Conservation (phyloP, 1,139 yeast genomes). For the Petasospora fabianii region DNA sequence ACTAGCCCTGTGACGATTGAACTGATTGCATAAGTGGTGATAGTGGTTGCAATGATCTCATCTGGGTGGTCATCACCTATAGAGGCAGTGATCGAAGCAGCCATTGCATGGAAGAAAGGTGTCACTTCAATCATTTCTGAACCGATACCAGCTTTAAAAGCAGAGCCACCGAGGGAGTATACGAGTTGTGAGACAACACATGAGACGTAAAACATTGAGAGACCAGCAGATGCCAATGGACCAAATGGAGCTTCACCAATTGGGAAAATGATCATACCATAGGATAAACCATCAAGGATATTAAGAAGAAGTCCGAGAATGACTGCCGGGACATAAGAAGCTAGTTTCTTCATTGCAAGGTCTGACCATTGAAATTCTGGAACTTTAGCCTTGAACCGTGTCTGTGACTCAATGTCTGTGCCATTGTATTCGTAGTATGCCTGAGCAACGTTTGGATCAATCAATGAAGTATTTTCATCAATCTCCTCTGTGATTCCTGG, state of each 20-base stretch:
- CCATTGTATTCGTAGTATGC: slow-evolving; percentile 13
- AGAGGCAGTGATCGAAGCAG: slow-evolving; percentile 58
- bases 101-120: slow-evolving; percentile 96
- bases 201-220: slow-evolving; percentile 91
- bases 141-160: slow-evolving; percentile 86
- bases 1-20: slow-evolving; percentile 83
- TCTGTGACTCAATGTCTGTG: slow-evolving; percentile 15
- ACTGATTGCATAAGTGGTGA: slow-evolving; percentile 78
- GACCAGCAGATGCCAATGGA: slow-evolving; percentile 78
- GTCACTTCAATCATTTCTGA: slow-evolving; percentile 98
- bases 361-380: slow-evolving; percentile 15
- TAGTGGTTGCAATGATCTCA: slow-evolving; percentile 78
- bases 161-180: slow-evolving; percentile 86
- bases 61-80: slow-evolving; percentile 53
- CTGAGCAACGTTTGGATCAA: slow-evolving; percentile 4
- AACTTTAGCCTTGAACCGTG: background rate
- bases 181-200: slow-evolving; percentile 85
- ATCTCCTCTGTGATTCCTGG: background rate
- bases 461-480: slow-evolving; percentile 11
- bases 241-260: slow-evolving; percentile 76
- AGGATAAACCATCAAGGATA: slow-evolving; percentile 87
- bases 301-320: slow-evolving; percentile 79
- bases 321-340: slow-evolving; percentile 48
- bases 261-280: slow-evolving; percentile 97
- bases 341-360: slow-evolving; percentile 17